phyloP scores from a whole-genome alignment of 805 yeast genomes.

The Schwanniomyces occidentalis region DNA sequence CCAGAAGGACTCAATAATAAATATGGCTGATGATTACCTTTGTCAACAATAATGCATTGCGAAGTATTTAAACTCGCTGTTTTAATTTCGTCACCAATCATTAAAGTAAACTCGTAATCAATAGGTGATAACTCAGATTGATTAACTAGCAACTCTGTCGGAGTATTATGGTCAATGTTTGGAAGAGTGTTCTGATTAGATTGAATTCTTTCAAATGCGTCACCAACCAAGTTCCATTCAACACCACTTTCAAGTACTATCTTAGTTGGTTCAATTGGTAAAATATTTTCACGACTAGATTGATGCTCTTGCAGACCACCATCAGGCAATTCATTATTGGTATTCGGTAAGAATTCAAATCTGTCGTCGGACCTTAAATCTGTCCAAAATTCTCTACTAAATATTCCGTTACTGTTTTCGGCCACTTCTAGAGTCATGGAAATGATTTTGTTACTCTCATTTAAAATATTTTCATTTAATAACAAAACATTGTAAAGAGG shows the following conservation, averaged over 20 bases:
- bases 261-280: slow-evolving; percentile 20
- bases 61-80: slow-evolving; percentile 31
- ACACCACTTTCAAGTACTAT: slow-evolving; percentile 19
- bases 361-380: slow-evolving; percentile 20
- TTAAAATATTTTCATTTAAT: slow-evolving; percentile 10
- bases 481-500: slow-evolving; percentile 11
- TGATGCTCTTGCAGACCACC: neutral
- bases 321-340: slow-evolving; percentile 1
- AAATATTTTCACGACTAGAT: neutral
- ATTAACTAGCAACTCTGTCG: slow-evolving; percentile 22
- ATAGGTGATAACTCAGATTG: slow-evolving; percentile 25
- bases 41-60: slow-evolving; percentile 44
- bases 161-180: slow-evolving; percentile 1
- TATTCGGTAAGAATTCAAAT: slow-evolving; percentile 22
- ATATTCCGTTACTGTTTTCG: slow-evolving; percentile 17
- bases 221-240: slow-evolving; percentile 27
- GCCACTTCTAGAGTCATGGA: slow-evolving; percentile 14
- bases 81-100: slow-evolving; percentile 13
- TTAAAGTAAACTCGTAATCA: slow-evolving; percentile 24
- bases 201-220: slow-evolving; percentile 21
- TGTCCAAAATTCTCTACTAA: slow-evolving; percentile 25
- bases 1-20: slow-evolving; percentile 40
- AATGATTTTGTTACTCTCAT: slow-evolving; percentile 10
- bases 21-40: slow-evolving; percentile 34
- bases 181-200: slow-evolving; percentile 5